Base-by-base conservation (phyloP, 2,329 filamentous ascomycete genomes). In the Aspergillus tubingensis region DNA sequence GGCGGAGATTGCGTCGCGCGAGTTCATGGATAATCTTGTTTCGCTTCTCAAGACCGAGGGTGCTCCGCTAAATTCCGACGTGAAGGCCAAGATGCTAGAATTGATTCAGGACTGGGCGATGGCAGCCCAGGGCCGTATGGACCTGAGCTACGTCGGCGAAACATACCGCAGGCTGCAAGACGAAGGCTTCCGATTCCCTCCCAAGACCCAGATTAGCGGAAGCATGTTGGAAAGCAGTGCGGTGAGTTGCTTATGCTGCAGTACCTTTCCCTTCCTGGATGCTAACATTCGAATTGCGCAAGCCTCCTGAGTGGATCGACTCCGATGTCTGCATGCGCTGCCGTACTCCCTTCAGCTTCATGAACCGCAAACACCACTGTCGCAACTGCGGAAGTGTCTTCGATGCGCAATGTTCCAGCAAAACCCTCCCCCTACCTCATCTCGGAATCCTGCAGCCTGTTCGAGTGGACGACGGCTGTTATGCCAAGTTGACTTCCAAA, bases 241-340 rank as follows among this genome's bases (percentile, higher is more conserved):
- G 62, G 92, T 96, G 85, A 75, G 90, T 83, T 38, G 59, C 32
- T 41, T 39, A 39, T 57, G 15, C 47, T 59, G 21, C 27, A 36
- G 17, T 17, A 47, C 5, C 3, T 15, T 25, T 21, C 38, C 7
- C 25, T 47, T 54, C 30, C 30, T 13, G 11, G 11, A 62, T 52
- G 17, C 64, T 67, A 62, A 67, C 38, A 41, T 13, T 43, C 17
- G 15, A 47, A 23, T 25, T 27, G 23, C 59, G 39, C 57, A 69
- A 96, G 89, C 95, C 95, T 8, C 95, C 95, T 0, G 95, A 99
- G 78, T 99, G 95, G 95, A 88, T 89, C 54, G 95, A 99, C 78
- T 97, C 94, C 10, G 95, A 99, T 71, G 94, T 99, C 32, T 99
- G 95, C 76, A 97, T 99, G 92, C 90, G 95, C 73, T 99, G 95